Evolutionary conservation across 108 stramenopile species (phyloP).

Genomic region (Fragilariopsis cylindrus): DNA sequence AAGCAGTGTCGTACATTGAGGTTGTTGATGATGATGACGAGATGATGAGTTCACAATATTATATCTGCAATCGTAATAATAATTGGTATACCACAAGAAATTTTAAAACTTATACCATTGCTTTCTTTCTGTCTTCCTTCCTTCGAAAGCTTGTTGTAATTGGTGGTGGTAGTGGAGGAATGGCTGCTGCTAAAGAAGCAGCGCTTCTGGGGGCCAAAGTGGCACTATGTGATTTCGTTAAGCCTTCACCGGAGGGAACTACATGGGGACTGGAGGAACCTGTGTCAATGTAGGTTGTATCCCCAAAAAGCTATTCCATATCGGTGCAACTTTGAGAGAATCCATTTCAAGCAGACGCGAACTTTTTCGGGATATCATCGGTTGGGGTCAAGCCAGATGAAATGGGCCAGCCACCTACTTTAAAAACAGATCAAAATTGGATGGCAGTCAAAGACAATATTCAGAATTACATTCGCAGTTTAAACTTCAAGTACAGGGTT

Average conservation of each 20-base stretch:
- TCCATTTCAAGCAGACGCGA: conserved; percentile 52
- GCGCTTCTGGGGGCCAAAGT: conserved; percentile 91
- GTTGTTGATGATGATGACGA: no score
- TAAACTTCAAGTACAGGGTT: conserved; percentile 97
- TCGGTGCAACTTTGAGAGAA: conserved; percentile 75
- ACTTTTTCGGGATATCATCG: conserved; percentile 70
- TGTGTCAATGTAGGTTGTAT: conserved; percentile 98
- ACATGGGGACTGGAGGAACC: conserved; percentile 97
- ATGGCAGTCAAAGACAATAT: conserved; percentile 73
- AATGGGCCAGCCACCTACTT: conserved; percentile 25
- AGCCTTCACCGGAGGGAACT: conserved; percentile 92
- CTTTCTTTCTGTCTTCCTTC: no score
- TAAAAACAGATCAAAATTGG: conserved; percentile 61
- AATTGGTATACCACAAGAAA: no score
- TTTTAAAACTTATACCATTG: no score
- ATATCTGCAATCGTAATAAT: no score
- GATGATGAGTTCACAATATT: no score
- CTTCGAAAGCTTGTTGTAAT: conserved; percentile 74
- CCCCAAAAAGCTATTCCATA: conserved; percentile 98
- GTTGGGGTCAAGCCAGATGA: conserved; percentile 27
- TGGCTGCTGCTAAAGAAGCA: conserved; percentile 93
- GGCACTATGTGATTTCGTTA: conserved; percentile 95
- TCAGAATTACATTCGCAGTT: conserved; percentile 93
- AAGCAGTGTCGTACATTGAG: no score
- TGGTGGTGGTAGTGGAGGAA: conserved; percentile 97